phyloP scores from a whole-genome alignment of 176 grass and related monocot genomes.

The Lolium rigidum region DNA sequence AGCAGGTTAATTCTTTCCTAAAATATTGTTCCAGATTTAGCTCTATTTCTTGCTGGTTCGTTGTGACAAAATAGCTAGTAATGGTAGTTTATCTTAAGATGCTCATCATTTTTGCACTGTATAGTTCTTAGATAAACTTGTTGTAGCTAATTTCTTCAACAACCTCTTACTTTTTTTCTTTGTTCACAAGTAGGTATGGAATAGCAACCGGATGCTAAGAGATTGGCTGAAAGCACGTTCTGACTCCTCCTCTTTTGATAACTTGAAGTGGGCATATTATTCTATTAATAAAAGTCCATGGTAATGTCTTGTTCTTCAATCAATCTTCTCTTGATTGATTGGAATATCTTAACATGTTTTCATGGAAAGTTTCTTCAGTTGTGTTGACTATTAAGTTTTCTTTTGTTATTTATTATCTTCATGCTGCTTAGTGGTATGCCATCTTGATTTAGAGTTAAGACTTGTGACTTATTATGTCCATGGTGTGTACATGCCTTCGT shows the following conservation, averaged over 20 bases:
- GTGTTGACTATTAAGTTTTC: background rate
- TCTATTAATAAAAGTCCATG: slow-evolving; percentile 97
- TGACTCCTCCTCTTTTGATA: slow-evolving; percentile 67
- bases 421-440: background rate
- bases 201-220: slow-evolving; percentile 71
- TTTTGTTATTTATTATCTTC: background rate
- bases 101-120: slow-evolving; percentile 24
- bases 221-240: slow-evolving; percentile 82
- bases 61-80: slow-evolving; percentile 11
- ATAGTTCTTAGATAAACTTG: background rate
- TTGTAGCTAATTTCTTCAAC: slow-evolving; percentile 6
- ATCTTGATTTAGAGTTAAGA: slow-evolving; percentile 26
- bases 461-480: background rate
- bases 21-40: slow-evolving; percentile 4
- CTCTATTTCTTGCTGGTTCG: slow-evolving; percentile 43
- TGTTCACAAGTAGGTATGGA: slow-evolving; percentile 64
- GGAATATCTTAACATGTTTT: slow-evolving; percentile 20
- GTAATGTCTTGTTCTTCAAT: slow-evolving; percentile 52
- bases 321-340: background rate
- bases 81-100: slow-evolving; percentile 22
- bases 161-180: slow-evolving; percentile 43
- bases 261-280: slow-evolving; percentile 89
- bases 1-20: slow-evolving; percentile 62
- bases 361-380: slow-evolving; percentile 12
- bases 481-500: background rate